phyloP scores from a whole-genome alignment of 306 rosid species.

The Dryas octopetala region DNA sequence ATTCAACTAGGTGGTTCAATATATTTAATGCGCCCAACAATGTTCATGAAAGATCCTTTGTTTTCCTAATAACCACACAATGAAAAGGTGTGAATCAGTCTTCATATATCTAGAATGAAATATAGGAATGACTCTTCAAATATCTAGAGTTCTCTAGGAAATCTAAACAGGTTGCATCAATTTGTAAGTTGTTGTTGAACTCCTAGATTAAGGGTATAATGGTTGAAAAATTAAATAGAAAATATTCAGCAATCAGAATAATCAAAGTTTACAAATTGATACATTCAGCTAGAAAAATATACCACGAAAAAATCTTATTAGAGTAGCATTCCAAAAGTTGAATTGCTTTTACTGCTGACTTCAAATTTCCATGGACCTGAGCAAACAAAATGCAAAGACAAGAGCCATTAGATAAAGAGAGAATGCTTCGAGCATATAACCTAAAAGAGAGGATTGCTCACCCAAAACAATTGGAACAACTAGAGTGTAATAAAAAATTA shows the following conservation, averaged over 20 bases:
- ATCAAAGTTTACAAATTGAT: not conserved
- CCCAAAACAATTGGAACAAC: not conserved
- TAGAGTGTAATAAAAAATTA: not conserved
- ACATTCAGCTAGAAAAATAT: conserved; percentile 22
- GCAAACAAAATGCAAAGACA: conserved; percentile 29
- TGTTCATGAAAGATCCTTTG: not conserved
- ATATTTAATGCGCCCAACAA: not conserved
- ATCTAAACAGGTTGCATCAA: not conserved
- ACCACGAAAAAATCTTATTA: conserved; percentile 79
- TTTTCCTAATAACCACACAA: not conserved
- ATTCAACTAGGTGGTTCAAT: not conserved
- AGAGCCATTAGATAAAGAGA: conserved; percentile 23
- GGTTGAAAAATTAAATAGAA: not conserved
- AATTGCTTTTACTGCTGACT: conserved; percentile 45
- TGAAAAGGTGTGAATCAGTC: not conserved
- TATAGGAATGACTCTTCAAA: not conserved
- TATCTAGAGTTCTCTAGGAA: not conserved
- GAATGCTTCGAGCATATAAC: not conserved
- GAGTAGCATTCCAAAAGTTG: conserved; percentile 83
- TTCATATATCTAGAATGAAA: not conserved
- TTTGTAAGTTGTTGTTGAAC: not conserved
- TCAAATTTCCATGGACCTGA: conserved; percentile 55
- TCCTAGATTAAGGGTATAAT: not conserved
- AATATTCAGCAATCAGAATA: not conserved
- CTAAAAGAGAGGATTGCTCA: not conserved